Conservation (phyloP, 768 basidiomycete species). For the Trametes cubensis region DNA sequence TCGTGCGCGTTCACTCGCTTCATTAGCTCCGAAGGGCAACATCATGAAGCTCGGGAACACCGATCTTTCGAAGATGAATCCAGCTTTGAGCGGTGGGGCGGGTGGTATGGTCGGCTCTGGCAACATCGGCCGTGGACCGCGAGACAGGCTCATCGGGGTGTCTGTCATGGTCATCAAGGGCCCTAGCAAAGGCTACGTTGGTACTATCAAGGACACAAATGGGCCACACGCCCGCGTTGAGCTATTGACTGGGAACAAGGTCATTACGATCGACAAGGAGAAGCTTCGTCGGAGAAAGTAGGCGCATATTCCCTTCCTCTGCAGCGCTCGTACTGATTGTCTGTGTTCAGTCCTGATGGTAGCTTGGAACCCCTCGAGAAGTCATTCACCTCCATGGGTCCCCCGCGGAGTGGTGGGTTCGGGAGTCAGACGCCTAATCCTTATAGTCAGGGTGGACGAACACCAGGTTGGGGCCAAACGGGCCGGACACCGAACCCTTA, state of each 20-base stretch:
- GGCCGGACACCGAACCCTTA: slow-evolving; percentile 76
- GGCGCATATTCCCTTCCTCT: slow-evolving; percentile 35
- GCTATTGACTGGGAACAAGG: slow-evolving; percentile 84
- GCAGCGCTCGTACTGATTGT: not conserved
- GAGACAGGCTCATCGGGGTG: slow-evolving; percentile 81
- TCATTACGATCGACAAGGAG: slow-evolving; percentile 83
- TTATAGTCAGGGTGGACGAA: slow-evolving; percentile 51
- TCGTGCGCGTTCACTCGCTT: slow-evolving; percentile 77
- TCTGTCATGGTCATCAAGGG: slow-evolving; percentile 84
- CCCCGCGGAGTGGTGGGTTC: slow-evolving; percentile 34
- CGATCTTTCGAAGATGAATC: slow-evolving; percentile 93
- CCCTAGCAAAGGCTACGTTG: slow-evolving; percentile 86
- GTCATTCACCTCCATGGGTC: slow-evolving; percentile 36
- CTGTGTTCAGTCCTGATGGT: slow-evolving; percentile 37
- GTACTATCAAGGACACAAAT: slow-evolving; percentile 94
- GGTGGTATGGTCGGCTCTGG: slow-evolving; percentile 85
- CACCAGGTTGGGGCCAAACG: slow-evolving; percentile 46
- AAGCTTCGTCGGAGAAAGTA: slow-evolving; percentile 75
- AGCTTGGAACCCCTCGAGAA: slow-evolving; percentile 54
- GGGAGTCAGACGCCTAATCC: slow-evolving; percentile 67
- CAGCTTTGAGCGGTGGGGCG: slow-evolving; percentile 61
- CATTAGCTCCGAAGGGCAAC: slow-evolving; percentile 84
- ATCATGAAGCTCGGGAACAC: slow-evolving; percentile 60
- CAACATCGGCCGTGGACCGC: slow-evolving; percentile 74
- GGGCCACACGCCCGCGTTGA: slow-evolving; percentile 87